Evolutionary conservation across 495 filamentous ascomycete species (phyloP), one percentile per base, ranked within the genome.

Genomic region (Rhypophila decipiens): DNA sequence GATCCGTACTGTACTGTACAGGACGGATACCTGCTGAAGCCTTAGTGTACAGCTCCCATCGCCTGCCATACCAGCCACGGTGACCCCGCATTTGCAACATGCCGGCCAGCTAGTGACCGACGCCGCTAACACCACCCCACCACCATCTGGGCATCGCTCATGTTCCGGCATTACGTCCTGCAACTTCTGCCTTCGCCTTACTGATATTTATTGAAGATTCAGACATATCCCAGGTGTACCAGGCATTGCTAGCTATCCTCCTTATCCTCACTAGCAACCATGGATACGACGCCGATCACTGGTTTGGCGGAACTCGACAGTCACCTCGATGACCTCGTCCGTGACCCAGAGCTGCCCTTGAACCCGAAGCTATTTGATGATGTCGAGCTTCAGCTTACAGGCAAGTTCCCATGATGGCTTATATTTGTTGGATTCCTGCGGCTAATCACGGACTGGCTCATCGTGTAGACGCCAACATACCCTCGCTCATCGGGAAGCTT

Each of bases 381-480:
- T 50, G 67, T 79, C 23, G 71, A 75, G 46, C 65, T 79, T 0
- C 75, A 79, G 49, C 64, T 79, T 15, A 76, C 67, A 42, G 71
- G 73, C 67, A 61, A 13, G 58, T 38, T 42, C 12, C 22, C 29
- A n/a, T n/a, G n/a, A n/a, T n/a, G n/a, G n/a, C n/a, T n/a, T n/a
- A n/a, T n/a, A n/a, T n/a, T n/a, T n/a, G n/a, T n/a, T n/a, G n/a
- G n/a, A n/a, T n/a, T n/a, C n/a, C n/a, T n/a, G n/a, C n/a, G n/a
- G n/a, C n/a, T n/a, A n/a, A n/a, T n/a, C n/a, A n/a, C n/a, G n/a
- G n/a, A n/a, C n/a, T n/a, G n/a, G n/a, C n/a, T n/a, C n/a, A n/a
- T n/a, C n/a, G 43, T 20, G n/a, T 53, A 72, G 71, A 71, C 3
- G 56, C 49, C 58, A 76, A 76, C 54, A 71, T 65, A 33, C 62